A percentile compares a stretch with the other conserved stretches of the same genome.
Conservation (phyloP, 2,329 filamentous ascomycete species). For the Aspergillus candidus region DNA sequence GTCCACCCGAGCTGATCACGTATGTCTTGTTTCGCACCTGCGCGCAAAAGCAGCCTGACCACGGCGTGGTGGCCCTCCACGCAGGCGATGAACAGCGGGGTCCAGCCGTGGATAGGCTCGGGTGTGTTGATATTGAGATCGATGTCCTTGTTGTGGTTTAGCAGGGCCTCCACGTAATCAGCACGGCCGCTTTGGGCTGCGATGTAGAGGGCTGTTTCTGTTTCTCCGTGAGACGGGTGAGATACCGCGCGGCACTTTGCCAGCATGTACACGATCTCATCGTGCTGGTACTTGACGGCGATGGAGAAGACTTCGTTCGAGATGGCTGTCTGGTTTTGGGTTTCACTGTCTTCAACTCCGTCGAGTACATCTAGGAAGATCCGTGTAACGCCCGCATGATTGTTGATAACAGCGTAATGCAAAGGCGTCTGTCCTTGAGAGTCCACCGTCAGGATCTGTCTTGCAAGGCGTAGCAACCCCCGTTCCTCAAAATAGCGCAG, state of each 20-base stretch:
- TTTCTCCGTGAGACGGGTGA: neutral
- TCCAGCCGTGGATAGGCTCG: slow-evolving; percentile 26
- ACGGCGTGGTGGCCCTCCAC: slow-evolving; percentile 20
- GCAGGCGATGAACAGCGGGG: slow-evolving; percentile 28
- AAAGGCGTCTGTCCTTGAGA: slow-evolving; percentile 5
- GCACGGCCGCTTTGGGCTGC: slow-evolving; percentile 3
- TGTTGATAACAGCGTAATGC: slow-evolving; percentile 9
- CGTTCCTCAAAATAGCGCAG: neutral
- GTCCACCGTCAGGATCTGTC: slow-evolving; percentile 3
- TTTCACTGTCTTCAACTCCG: neutral
- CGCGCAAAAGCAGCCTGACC: slow-evolving; percentile 22
- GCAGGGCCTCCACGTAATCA: slow-evolving; percentile 1
- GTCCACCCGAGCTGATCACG: slow-evolving; percentile 29
- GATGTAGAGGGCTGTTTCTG: slow-evolving; percentile 2
- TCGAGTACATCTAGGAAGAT: neutral
- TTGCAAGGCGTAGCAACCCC: neutral
- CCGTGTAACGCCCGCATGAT: slow-evolving; percentile 1
- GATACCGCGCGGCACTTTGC: neutral
- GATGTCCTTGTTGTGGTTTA: neutral
- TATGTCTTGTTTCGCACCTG: slow-evolving; percentile 17
- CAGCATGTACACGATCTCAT: slow-evolving; percentile 4
- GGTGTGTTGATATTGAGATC: slow-evolving; percentile 11
- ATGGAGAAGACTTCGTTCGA: slow-evolving; percentile 1
- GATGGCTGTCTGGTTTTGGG: neutral
- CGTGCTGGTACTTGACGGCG: slow-evolving; percentile 4